A percentile compares a stretch with the other conserved stretches of the same genome.
phyloP scores from a whole-genome alignment of 208 protist genomes.

The Crithidia brevicula region DNA sequence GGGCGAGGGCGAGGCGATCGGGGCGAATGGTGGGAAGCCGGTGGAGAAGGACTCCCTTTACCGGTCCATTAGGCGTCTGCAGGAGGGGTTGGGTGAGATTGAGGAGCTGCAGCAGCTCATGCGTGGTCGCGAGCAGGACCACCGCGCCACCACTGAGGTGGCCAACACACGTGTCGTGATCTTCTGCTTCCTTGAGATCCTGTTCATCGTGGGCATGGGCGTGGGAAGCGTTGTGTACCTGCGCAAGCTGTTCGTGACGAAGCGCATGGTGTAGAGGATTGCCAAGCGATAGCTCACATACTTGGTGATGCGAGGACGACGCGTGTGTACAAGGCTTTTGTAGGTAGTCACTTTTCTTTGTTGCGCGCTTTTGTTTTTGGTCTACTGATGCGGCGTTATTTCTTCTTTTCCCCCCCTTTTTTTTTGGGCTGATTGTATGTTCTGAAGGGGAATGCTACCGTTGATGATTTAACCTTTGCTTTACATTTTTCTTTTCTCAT shows the following conservation, averaged over 20 bases:
- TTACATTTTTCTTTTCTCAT: too few species aligned
- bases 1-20: slow-evolving; percentile 27
- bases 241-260: slow-evolving; percentile 73
- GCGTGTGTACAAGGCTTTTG: too few species aligned
- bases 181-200: slow-evolving; percentile 77
- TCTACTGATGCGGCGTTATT: too few species aligned
- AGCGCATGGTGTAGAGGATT: slow-evolving; percentile 84
- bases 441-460: too few species aligned
- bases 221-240: slow-evolving; percentile 81
- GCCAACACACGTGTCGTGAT: slow-evolving; percentile 86
- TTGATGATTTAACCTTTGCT: too few species aligned
- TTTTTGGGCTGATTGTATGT: too few species aligned
- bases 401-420: too few species aligned
- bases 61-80: slow-evolving; percentile 61
- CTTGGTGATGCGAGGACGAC: too few species aligned
- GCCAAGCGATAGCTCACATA: too few species aligned
- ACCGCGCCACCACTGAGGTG: slow-evolving; percentile 82
- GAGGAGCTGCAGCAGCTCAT: slow-evolving; percentile 80
- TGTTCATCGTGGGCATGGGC: slow-evolving; percentile 69
- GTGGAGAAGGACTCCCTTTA: slow-evolving; percentile 54
- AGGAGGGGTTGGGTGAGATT: slow-evolving; percentile 75
- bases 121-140: slow-evolving; percentile 57
- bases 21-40: slow-evolving; percentile 2
- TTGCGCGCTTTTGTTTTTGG: too few species aligned
- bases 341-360: too few species aligned